Evolutionary conservation across 2,329 filamentous ascomycete genomes (phyloP), one percentile per base, ranked within the genome.

Genomic region (Phyllosticta ampelicida): DNA sequence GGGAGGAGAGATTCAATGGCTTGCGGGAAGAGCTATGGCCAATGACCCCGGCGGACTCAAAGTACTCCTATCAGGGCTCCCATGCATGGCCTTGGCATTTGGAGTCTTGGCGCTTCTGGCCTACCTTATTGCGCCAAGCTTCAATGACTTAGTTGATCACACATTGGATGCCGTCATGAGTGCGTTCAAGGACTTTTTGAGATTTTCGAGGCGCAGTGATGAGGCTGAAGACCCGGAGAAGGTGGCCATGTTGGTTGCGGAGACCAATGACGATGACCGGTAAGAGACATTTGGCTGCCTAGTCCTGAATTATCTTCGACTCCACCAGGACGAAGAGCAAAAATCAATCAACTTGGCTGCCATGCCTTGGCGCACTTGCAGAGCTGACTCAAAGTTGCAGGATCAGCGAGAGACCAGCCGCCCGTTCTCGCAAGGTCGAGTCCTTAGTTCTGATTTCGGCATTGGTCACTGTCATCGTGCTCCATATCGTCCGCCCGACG

Each of bases 1-100:
- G 1, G 71, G 72, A 8, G 69, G 68, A 30, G 71, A 74, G 60
- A 69, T 74, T 54, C 67, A 70, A 61, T 74, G 72, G 72, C 64
- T 65, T 30, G 68, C 70, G 36, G 66, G 67, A 30, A 63, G 63
- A 59, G 73, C 66, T 60, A 66, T 74, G 59, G 61, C 71, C 10
- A 66, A 62, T 11, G 71, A 73, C 56, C 69, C 70, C 9, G 70
- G 67, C 6, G 71, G 70, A 11, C 69, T 73, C 63, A 69, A 70
- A 59, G 67, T 73, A 20, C 63, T 73, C 28, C 60, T 72, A 44
- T 72, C 68, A 50, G 71, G 71, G 28, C 49, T 67, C 56, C 63
- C 63, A 57, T 66, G 65, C 49, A 63, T 71, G 48, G 62, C 63
- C 60, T 56, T 64, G 49, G 61, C 66, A 50, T 58, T 63, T n/a